Base-by-base conservation (phyloP, 768 basidiomycete genomes). In the Leccinum subtestaceum region DNA sequence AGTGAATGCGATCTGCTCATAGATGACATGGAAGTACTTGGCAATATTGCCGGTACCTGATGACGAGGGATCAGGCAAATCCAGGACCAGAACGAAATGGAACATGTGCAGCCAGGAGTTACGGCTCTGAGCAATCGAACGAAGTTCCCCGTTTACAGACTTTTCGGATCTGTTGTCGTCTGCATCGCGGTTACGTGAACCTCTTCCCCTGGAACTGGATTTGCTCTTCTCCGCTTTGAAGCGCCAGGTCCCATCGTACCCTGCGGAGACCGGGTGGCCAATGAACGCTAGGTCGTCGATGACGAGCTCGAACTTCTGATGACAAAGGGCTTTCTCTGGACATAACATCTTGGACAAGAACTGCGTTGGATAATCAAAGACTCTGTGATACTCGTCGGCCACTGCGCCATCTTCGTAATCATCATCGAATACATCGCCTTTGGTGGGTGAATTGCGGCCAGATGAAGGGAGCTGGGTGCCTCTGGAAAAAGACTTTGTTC, bases 241-340 rank as follows among this genome's bases (percentile, higher is more conserved):
- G 43, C 78, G 77, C 93, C 95, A 95, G 13, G 69, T 77, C 1
- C 88, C 91, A 63, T 88, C 86, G 29, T 77, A 67, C 54, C 91
- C 88, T 11, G 83, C 84, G 68, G 89, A 91, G 2, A 98, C 94
- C 2, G 96, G 97, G 71, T 98, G 95, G 0, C 97, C 97, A 47
- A 98, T 81, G 71, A 98, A 98, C 5, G 86, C 91, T 25, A 98
- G 80, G 65, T 95, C 88, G 69, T 98, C 95, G 25, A 97, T 88
- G 43, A 92, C 75, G 31, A 99, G 82, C 70, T 96, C 94, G 69
- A 97, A 98, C 67, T 93, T 93, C 72, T 93, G 91, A 73, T 99
- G 93, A 66, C 94, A 97, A 72, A 95, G 84, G 13, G 86, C 80
- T 31, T 78, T 75, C 48, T 86, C 81, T 1, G 96, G 95, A 59